Evolutionary conservation across 2,329 filamentous ascomycete species (phyloP), one percentile per base, ranked within the genome.

Genomic region (Fusarium poae): DNA sequence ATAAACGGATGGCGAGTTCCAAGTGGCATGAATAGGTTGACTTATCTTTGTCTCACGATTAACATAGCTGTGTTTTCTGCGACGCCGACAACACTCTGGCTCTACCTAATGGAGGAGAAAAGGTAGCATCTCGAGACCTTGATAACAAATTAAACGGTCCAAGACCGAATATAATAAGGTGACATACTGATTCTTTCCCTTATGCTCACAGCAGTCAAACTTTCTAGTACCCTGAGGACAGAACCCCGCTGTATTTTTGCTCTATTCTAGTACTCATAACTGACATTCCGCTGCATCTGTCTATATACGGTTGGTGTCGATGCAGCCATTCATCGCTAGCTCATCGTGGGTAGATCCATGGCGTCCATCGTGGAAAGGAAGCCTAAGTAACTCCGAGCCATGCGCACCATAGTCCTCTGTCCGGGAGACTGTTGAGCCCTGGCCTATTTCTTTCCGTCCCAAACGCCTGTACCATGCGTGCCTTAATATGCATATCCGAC

Each of bases 401-500:
- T 74, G 73, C 70, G 59, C 57, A 35, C 51, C 50, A 44, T 55
- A 64, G 52, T 49, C 66, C 37, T 67, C 37, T 67, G 39, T 67
- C 49, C 42, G 42, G 46, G 44, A 54, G 44, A 48, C 67, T 61
- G 43, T 39, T 60, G 63, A 52, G 56, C 59, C 66, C 51, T 56
- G 50, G 40, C 54, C 40, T 45, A 32, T 70, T 48, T 60, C 55
- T 67, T 68, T 70, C 58, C 71, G 65, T 69, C 68, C 62, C 60
- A 68, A 69, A 77, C 77, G 77, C 77, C 75, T 42, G 68, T 63
- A 57, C 74, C 72, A 75, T 76, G 74, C 72, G 52, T 77, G 65
- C 70, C 16, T 37, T 40, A 44, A 37, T 34, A 73, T 77, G 74
- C 70, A 73, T 67, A 68, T 39, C 53, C 58, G 53, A 69, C 57